These are phyloP conservation scores for Brassica juncea DNA, from an alignment of 345 rosid genomes.

Conservation along the genomic window DNA sequence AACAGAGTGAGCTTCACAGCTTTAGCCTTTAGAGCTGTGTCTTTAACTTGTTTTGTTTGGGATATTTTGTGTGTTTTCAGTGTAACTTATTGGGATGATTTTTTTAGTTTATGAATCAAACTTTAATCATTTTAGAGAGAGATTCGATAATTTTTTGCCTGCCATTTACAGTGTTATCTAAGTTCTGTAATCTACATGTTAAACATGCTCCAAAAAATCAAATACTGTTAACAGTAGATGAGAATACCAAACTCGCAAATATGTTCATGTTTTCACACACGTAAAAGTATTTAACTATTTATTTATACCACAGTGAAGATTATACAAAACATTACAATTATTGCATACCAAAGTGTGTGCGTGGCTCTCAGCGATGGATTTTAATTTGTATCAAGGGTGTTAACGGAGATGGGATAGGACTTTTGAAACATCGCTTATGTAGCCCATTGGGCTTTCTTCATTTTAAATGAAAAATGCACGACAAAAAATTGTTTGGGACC, in stretches of 20 bases:
- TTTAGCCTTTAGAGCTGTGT: no score
- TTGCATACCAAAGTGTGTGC: no score
- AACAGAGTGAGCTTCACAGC: conserved; percentile 6
- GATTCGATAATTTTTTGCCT: neutral
- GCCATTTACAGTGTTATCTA: neutral
- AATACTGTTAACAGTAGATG: neutral
- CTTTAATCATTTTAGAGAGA: conserved; percentile 8
- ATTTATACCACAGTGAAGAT: conserved; percentile 42
- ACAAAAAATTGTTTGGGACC: no score
- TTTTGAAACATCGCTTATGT: no score
- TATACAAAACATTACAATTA: no score
- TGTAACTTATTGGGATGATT: conserved; percentile 25
- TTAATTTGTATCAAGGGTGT: no score
- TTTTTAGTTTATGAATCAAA: conserved; percentile 27
- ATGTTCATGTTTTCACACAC: conserved; percentile 10
- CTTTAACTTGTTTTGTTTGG: neutral
- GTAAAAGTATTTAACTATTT: conserved; percentile 43
- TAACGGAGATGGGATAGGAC: no score
- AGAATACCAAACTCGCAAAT: neutral
- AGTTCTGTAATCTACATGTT: neutral
- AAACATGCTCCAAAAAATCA: neutral
- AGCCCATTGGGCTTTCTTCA: no score
- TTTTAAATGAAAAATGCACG: no score
- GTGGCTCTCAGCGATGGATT: no score
- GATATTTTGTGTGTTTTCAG: conserved; percentile 25